Conservation (phyloP, 176 grass and related monocot species). For the Avena eriantha region DNA sequence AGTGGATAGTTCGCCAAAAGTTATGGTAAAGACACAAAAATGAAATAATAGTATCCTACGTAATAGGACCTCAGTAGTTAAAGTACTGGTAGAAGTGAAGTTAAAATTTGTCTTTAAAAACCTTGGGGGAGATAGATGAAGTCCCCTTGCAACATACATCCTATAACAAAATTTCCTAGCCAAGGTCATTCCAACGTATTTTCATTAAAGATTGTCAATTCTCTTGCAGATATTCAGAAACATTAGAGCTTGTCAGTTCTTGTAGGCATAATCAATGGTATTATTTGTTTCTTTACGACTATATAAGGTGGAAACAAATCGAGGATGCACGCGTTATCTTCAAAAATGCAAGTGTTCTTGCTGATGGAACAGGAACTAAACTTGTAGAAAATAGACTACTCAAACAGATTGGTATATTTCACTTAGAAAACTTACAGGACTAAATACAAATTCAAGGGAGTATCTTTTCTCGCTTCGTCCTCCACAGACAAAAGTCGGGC, state of each 20-base stretch:
- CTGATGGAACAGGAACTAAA: constrained; percentile 13
- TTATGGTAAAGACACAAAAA: neutral
- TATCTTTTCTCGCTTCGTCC: constrained; percentile 73
- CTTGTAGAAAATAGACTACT: neutral
- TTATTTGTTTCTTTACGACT: constrained; percentile 13
- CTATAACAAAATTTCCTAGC: neutral
- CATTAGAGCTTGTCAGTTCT: constrained; percentile 1
- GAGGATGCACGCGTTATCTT: neutral
- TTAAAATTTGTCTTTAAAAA: neutral
- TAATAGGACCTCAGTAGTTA: constrained; percentile 12
- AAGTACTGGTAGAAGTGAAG: neutral
- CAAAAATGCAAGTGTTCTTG: constrained; percentile 3
- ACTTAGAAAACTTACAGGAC: constrained; percentile 84
- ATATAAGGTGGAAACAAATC: constrained; percentile 31
- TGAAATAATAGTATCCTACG: neutral
- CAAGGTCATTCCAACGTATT: neutral
- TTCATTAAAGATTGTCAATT: neutral
- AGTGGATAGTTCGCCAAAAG: neutral
- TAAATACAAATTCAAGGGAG: constrained; percentile 83
- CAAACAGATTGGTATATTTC: constrained; percentile 33
- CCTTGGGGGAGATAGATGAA: constrained; percentile 8
- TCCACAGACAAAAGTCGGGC: constrained; percentile 68
- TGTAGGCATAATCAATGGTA: constrained; percentile 4
- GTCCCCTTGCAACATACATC: constrained; percentile 4
- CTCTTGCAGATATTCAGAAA: constrained; percentile 22